Evolutionary conservation across 176 grass and related monocot species (phyloP).

Genomic region (Lolium perenne): DNA sequence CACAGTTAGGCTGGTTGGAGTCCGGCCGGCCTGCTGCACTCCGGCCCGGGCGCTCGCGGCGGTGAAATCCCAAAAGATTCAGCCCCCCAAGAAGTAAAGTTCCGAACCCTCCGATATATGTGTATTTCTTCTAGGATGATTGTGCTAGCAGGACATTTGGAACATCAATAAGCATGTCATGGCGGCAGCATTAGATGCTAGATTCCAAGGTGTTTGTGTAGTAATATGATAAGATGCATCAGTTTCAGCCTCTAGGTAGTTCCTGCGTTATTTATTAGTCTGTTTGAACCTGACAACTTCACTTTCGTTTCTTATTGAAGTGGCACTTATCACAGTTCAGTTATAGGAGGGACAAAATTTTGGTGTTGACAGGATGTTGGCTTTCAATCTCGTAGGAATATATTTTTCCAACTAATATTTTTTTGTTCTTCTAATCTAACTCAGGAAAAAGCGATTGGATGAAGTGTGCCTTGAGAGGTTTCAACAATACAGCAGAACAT

Average conservation of each 20-base stretch:
- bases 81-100: slow-evolving; percentile 76
- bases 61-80: slow-evolving; percentile 61
- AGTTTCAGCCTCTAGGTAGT: slow-evolving; percentile 9
- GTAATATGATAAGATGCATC: not conserved
- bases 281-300: not conserved
- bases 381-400: not conserved
- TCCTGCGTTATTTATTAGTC: not conserved
- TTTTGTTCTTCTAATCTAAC: no score
- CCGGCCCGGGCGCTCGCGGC: slow-evolving; percentile 46
- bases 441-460: slow-evolving; percentile 80
- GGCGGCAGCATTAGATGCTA: not conserved
- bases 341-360: not conserved
- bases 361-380: not conserved
- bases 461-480: slow-evolving; percentile 90
- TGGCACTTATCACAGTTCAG: not conserved
- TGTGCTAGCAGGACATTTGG: not conserved
- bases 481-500: slow-evolving; percentile 86
- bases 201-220: not conserved
- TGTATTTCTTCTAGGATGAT: not conserved
- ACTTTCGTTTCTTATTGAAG: not conserved
- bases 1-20: slow-evolving; percentile 51
- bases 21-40: slow-evolving; percentile 29
- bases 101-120: not conserved
- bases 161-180: not conserved
- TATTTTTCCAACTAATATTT: slow-evolving; percentile 1